phyloP scores from a whole-genome alignment of 768 basidiomycete genomes.

The Pulveroboletus sp. region DNA sequence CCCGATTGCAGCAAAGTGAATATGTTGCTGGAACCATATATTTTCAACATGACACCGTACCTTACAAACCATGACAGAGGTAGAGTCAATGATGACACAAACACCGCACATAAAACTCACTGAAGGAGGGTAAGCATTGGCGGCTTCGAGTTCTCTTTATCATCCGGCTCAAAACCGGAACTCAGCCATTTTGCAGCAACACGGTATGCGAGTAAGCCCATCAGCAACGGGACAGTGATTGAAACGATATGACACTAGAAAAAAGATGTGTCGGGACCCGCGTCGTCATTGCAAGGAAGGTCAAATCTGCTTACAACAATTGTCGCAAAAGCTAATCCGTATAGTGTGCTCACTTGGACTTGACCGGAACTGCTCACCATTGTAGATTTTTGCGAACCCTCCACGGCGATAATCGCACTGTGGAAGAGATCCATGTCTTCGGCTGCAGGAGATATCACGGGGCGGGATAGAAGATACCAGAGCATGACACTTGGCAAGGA shows the following conservation, averaged over 20 bases:
- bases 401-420: slow-evolving; percentile 1
- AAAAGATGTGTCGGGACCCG: not conserved
- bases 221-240: not conserved
- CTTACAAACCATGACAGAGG: not conserved
- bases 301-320: not conserved
- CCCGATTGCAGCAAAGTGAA: slow-evolving; percentile 1
- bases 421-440: slow-evolving; percentile 2
- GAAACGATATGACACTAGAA: not conserved
- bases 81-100: not conserved
- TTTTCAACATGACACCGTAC: slow-evolving; percentile 2
- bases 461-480: slow-evolving; percentile 2
- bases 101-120: not conserved
- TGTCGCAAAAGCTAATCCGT: slow-evolving; percentile 1
- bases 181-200: not conserved
- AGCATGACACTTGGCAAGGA: not conserved
- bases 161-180: not conserved
- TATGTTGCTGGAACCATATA: slow-evolving; percentile 3
- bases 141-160: not conserved
- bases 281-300: not conserved
- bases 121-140: not conserved
- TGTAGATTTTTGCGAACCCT: not conserved
- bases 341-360: not conserved
- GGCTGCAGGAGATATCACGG: not conserved
- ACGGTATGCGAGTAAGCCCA: not conserved
- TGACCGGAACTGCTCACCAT: not conserved